phyloP scores from a whole-genome alignment of 2,329 filamentous ascomycete species.

The Arthrobotrys megalospora region DNA sequence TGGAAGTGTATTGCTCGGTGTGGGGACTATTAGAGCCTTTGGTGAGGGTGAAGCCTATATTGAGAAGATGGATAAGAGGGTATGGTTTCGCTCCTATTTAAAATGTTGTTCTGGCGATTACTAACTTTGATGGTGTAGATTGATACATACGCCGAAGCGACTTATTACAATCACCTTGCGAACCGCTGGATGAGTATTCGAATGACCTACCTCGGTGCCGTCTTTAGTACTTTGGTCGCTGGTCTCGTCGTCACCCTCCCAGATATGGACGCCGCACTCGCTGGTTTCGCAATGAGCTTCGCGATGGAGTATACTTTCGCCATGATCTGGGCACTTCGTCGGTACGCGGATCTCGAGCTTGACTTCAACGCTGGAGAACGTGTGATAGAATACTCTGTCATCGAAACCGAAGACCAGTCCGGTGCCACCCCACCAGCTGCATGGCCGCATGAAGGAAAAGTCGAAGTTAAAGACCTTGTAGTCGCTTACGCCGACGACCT shows the following conservation, averaged over 20 bases:
- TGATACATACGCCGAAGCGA: conserved; percentile 77
- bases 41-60: conserved; percentile 78
- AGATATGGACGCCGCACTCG: conserved; percentile 77
- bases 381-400: conserved; percentile 80
- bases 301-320: conserved; percentile 77
- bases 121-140: conserved; percentile 67
- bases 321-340: conserved; percentile 77
- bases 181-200: conserved; percentile 84
- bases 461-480: conserved; percentile 81
- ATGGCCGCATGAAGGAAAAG: conserved; percentile 81
- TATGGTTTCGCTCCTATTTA: conserved; percentile 8
- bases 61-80: conserved; percentile 76
- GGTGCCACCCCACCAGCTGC: conserved; percentile 76
- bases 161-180: conserved; percentile 79
- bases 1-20: conserved; percentile 78
- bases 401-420: conserved; percentile 77
- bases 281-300: conserved; percentile 82
- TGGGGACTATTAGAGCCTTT: conserved; percentile 82
- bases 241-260: conserved; percentile 76
- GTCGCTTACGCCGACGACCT: conserved; percentile 81
- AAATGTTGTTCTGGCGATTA: not conserved
- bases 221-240: conserved; percentile 78
- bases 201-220: conserved; percentile 78
- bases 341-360: conserved; percentile 78
- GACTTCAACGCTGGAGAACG: conserved; percentile 79